phyloP scores from a whole-genome alignment of 768 basidiomycete genomes.

The Obba rivulosa region DNA sequence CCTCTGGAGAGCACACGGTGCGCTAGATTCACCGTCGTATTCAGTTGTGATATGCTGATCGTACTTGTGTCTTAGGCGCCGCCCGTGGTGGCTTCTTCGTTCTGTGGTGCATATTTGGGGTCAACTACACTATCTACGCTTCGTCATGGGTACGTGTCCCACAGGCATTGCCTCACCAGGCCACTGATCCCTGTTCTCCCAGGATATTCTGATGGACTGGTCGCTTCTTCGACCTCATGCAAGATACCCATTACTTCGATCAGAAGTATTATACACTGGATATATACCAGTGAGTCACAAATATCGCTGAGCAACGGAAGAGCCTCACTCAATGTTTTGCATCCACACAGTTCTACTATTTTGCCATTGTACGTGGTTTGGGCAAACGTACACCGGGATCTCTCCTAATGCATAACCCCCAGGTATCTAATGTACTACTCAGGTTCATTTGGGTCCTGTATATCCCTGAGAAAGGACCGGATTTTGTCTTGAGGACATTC shows the following conservation, averaged over 20 bases:
- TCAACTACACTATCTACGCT: conserved; percentile 64
- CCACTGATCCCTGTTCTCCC: neutral
- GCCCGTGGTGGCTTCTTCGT: conserved; percentile 47
- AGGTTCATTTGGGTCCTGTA: conserved; percentile 85
- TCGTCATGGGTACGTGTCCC: conserved; percentile 63
- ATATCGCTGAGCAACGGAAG: too few species aligned
- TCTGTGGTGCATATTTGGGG: conserved; percentile 62
- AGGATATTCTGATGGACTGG: conserved; percentile 94
- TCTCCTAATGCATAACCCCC: neutral
- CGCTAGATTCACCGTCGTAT: too few species aligned
- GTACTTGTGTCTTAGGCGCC: conserved; percentile 23
- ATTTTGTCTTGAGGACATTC: conserved; percentile 55
- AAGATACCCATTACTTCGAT: conserved; percentile 58
- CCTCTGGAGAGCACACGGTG: conserved; percentile 70
- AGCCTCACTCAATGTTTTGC: neutral
- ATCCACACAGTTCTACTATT: conserved; percentile 58
- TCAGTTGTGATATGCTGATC: neutral
- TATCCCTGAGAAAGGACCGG: conserved; percentile 47
- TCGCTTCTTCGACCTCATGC: conserved; percentile 61
- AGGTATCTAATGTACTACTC: conserved; percentile 68
- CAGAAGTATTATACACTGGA: conserved; percentile 69
- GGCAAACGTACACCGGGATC: neutral
- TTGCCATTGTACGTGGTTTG: conserved; percentile 52
- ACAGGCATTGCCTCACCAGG: neutral
- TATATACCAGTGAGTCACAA: conserved; percentile 44